Conservation (phyloP, 306 rosid species). For the Lathyrus tuberosus region DNA sequence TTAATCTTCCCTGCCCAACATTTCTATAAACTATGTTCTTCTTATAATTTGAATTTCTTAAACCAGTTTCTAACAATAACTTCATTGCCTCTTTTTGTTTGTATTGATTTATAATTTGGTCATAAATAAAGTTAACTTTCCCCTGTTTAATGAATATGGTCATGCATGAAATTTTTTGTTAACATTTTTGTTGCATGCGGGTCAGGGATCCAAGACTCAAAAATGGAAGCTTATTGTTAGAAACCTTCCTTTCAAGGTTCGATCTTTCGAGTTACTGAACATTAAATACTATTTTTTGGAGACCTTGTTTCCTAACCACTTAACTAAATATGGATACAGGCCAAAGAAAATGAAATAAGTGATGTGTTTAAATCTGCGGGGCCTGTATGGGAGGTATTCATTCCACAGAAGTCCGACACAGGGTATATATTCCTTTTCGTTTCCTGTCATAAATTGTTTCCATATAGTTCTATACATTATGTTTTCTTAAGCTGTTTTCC, state of each 20-base stretch:
- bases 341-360: constrained; percentile 62
- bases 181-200: constrained; percentile 37
- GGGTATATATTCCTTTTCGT: constrained; percentile 57
- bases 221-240: constrained; percentile 93
- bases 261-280: constrained; percentile 14
- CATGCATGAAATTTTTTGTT: constrained; percentile 38
- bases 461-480: constrained; percentile 17
- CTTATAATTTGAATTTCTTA: constrained; percentile 2
- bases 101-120: constrained; percentile 28
- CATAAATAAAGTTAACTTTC: constrained; percentile 15
- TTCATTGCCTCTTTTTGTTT: constrained; percentile 14
- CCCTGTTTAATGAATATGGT: constrained; percentile 14
- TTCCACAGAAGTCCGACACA: constrained; percentile 73
- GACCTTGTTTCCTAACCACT: constrained; percentile 40
- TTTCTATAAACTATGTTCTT: background rate
- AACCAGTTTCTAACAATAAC: background rate
- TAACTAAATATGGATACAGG: constrained; percentile 61
- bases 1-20: constrained; percentile 5
- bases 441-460: constrained; percentile 15
- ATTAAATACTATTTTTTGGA: constrained; percentile 28
- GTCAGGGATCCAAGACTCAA: constrained; percentile 91
- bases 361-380: constrained; percentile 73
- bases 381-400: constrained; percentile 85
- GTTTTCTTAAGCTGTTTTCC: constrained; percentile 15
- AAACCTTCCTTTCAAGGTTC: constrained; percentile 95